Evolutionary conservation across 2,329 filamentous ascomycete species (phyloP).

Genomic region (Phialophora tarda): DNA sequence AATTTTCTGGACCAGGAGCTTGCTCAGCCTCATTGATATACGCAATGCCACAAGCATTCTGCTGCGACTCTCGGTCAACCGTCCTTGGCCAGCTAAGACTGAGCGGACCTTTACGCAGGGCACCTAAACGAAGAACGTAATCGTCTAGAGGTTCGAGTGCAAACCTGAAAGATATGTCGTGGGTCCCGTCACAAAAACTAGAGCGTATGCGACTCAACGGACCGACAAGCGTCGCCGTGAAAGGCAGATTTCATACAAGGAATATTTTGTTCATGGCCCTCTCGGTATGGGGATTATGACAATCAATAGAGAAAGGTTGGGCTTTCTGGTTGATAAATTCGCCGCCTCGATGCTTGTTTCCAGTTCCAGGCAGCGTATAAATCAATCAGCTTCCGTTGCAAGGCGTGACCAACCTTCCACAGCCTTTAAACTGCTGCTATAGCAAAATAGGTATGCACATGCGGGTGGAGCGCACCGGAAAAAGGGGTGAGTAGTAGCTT

Average conservation of each 20-base stretch:
- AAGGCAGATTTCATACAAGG: background rate
- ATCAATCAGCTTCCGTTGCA: background rate
- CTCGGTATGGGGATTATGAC: background rate
- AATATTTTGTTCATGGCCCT: background rate
- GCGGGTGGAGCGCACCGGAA: background rate
- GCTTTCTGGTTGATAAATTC: background rate
- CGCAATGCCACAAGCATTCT: slow-evolving; percentile 9
- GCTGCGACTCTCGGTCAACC: background rate
- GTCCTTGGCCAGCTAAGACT: background rate
- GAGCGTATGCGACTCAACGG: background rate
- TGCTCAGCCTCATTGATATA: slow-evolving; percentile 23
- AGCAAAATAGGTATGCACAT: background rate
- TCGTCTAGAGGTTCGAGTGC: background rate
- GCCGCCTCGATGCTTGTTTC: background rate
- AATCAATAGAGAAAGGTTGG: background rate
- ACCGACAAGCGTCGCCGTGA: background rate
- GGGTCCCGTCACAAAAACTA: background rate
- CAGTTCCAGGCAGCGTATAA: background rate
- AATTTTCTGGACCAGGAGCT: background rate
- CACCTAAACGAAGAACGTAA: slow-evolving; percentile 2
- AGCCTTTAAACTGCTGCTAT: background rate
- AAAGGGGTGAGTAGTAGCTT: background rate
- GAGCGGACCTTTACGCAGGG: slow-evolving; percentile 5
- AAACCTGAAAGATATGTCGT: background rate
- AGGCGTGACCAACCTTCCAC: background rate